phyloP scores from a whole-genome alignment of 305 asterid genomes.

The Nicotiana rustica region DNA sequence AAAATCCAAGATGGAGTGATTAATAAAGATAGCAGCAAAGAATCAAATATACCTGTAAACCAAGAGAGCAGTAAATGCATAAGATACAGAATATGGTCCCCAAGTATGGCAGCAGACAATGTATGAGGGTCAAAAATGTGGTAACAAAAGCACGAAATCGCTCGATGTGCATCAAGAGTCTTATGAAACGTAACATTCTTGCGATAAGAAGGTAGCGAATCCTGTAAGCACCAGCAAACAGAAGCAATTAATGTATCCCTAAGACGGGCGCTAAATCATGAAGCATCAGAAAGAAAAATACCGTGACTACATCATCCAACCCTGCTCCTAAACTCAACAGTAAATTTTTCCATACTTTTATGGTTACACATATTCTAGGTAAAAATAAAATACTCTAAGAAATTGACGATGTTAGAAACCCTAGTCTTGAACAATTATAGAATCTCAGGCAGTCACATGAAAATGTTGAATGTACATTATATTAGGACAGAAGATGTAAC shows the following conservation, averaged over 20 bases:
- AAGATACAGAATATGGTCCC: constrained; percentile 89
- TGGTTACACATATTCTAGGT: neutral
- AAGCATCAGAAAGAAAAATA: neutral
- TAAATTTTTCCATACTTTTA: neutral
- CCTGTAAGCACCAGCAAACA: constrained; percentile 53
- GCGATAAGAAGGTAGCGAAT: constrained; percentile 95
- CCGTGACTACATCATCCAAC: neutral
- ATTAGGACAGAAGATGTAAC: neutral
- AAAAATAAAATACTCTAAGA: neutral
- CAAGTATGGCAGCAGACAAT: constrained; percentile 90
- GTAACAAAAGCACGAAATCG: constrained; percentile 90
- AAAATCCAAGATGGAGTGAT: neutral
- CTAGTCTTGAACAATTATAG: too few species aligned
- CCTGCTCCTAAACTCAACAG: neutral
- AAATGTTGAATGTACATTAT: neutral
- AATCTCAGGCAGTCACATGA: neutral
- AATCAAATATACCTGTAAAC: constrained; percentile 71
- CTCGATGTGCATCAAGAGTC: constrained; percentile 83
- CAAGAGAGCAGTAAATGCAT: constrained; percentile 89
- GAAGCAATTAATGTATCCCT: neutral
- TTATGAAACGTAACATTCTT: constrained; percentile 86
- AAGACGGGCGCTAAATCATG: neutral
- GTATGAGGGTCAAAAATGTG: constrained; percentile 85
- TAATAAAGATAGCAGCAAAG: constrained; percentile 12
- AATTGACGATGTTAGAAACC: neutral